Percentiles rank a stretch among this genome's conserved stretches.
Conservation (phyloP, 176 grass and related monocot genomes). For the Carex myosuroides region DNA sequence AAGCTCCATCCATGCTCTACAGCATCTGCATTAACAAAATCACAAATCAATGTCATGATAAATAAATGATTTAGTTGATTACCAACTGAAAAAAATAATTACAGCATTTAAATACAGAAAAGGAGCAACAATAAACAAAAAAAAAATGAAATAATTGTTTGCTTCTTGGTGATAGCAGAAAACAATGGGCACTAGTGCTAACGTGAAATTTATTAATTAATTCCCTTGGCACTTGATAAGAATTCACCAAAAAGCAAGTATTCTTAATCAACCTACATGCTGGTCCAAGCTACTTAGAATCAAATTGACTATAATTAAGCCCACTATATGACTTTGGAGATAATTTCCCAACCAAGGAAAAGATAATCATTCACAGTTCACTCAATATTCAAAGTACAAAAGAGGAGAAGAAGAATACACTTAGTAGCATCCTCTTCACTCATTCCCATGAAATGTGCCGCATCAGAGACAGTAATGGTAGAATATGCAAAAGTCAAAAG, state of each 20-base stretch:
- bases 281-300: neutral
- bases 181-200: neutral
- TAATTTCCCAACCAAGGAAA: neutral
- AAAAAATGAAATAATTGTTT: neutral
- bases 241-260: conserved; percentile 2
- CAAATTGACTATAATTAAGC: neutral
- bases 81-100: neutral
- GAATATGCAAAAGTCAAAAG: conserved; percentile 84
- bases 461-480: conserved; percentile 58
- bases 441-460: conserved; percentile 85
- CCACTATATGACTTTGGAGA: neutral
- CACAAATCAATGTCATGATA: neutral
- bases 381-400: neutral
- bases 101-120: neutral
- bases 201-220: neutral
- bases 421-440: conserved; percentile 69
- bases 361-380: neutral
- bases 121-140: neutral
- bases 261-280: neutral
- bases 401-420: conserved; percentile 42
- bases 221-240: neutral
- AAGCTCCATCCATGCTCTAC: conserved; percentile 62
- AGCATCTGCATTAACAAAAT: conserved; percentile 9
- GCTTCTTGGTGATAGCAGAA: neutral
- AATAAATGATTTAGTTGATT: conserved; percentile 9